Percentiles rank a stretch among this genome's conserved stretches.
Conservation (phyloP, 202 grass and related monocot genomes). For the Digitaria exilis region DNA sequence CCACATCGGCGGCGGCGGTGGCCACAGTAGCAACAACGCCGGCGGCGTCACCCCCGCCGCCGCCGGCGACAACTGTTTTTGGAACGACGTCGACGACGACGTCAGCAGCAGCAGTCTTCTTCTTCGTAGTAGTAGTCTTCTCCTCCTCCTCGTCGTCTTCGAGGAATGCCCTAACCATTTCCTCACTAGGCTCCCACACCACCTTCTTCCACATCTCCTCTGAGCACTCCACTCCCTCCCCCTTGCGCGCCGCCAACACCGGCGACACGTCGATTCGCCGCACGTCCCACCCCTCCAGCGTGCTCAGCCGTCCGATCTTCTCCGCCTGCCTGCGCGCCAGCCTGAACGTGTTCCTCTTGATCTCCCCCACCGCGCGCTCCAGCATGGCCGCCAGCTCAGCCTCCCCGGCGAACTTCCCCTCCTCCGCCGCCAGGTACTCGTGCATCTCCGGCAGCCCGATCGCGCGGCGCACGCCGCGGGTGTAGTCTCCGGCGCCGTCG, state of each 20-base stretch:
- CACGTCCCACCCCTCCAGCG: slow-evolving; percentile 32
- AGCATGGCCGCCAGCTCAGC: slow-evolving; percentile 33
- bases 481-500: slow-evolving; percentile 27
- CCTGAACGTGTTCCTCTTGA: slow-evolving; percentile 53
- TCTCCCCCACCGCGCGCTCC: slow-evolving; percentile 22
- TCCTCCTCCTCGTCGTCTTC: too few relatives aligned
- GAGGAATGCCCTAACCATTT: slow-evolving; percentile 40
- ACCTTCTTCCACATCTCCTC: slow-evolving; percentile 29
- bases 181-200: slow-evolving; percentile 20
- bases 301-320: slow-evolving; percentile 21
- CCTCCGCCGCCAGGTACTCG: slow-evolving; percentile 36
- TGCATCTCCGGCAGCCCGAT: slow-evolving; percentile 64
- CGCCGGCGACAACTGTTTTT: background rate
- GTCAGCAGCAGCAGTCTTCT: accelerated
- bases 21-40: too few relatives aligned
- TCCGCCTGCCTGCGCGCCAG: slow-evolving; percentile 39
- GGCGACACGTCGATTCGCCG: slow-evolving; percentile 44
- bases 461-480: slow-evolving; percentile 44
- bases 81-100: accelerated
- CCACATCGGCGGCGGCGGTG: too few relatives aligned
- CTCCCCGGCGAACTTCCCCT: background rate
- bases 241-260: slow-evolving; percentile 21
- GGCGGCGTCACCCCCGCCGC: background rate
- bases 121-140: background rate
- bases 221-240: background rate